A percentile compares a stretch with the other conserved stretches of the same genome.
phyloP scores from a whole-genome alignment of 108 stramenopile genomes.

The Fragilaria crotonensis region DNA sequence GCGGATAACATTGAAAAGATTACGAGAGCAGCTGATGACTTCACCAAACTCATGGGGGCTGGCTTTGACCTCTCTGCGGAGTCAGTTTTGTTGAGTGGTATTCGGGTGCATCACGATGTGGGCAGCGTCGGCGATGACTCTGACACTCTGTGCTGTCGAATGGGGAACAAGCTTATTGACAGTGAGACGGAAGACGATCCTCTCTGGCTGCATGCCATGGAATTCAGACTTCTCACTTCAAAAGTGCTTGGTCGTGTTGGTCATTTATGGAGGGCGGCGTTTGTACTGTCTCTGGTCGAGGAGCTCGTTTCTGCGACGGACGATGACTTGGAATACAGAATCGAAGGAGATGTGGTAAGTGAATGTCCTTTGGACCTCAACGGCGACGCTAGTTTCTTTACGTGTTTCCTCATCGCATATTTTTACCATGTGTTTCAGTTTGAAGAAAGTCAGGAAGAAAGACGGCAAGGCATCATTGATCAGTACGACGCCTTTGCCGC shows the following conservation, averaged over 20 bases:
- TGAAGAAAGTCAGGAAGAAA: conserved; percentile 63
- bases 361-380: not conserved
- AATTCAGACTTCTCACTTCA: conserved; percentile 49
- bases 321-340: conserved; percentile 40
- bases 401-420: no score
- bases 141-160: conserved; percentile 26
- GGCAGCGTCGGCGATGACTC: conserved; percentile 8
- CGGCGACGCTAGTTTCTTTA: no score
- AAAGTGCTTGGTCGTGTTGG: conserved; percentile 49
- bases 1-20: conserved; percentile 70
- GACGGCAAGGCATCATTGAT: conserved; percentile 48
- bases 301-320: conserved; percentile 33
- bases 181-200: conserved; percentile 65
- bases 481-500: conserved; percentile 66
- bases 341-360: conserved; percentile 70
- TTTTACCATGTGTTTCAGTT: no score
- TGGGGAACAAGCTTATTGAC: conserved; percentile 43
- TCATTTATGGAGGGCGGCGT: conserved; percentile 63
- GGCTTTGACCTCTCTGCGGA: conserved; percentile 63
- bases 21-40: conserved; percentile 62
- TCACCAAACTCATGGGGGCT: conserved; percentile 47
- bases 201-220: conserved; percentile 73
- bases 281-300: conserved; percentile 65
- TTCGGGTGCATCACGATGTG: conserved; percentile 30
- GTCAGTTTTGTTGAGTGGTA: conserved; percentile 60